phyloP scores from a whole-genome alignment of 2,329 filamentous ascomycete species.

The Trichoderma oligosporum region DNA sequence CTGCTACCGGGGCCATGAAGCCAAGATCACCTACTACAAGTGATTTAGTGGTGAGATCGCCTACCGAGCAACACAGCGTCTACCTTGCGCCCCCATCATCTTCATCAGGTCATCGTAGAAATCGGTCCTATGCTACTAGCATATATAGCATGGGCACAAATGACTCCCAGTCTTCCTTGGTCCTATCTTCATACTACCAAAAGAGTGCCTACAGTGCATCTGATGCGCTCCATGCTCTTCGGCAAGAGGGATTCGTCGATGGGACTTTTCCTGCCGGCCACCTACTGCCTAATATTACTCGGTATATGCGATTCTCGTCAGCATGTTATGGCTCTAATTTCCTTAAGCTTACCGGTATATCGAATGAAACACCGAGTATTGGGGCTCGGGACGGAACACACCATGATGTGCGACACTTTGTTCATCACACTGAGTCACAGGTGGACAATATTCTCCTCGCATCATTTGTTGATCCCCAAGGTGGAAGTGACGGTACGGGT shows the following conservation, averaged over 20 bases:
- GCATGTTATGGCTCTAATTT: conserved; percentile 64
- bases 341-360: conserved; percentile 59
- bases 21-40: conserved; percentile 38
- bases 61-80: conserved; percentile 29
- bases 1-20: conserved; percentile 49
- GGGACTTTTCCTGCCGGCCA: conserved; percentile 59
- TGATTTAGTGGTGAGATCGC: conserved; percentile 42
- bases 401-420: conserved; percentile 60
- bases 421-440: conserved; percentile 57
- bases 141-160: conserved; percentile 59
- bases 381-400: conserved; percentile 48
- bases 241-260: conserved; percentile 51
- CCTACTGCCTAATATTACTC: conserved; percentile 57
- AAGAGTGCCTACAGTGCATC: conserved; percentile 47
- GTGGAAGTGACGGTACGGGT: conserved; percentile 62
- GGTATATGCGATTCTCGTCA: conserved; percentile 64
- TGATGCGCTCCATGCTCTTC: conserved; percentile 47
- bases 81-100: conserved; percentile 25
- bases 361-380: conserved; percentile 45
- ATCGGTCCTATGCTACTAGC: conserved; percentile 44
- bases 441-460: conserved; percentile 60
- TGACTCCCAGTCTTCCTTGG: conserved; percentile 52
- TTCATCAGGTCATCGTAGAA: conserved; percentile 26
- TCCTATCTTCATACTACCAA: conserved; percentile 47
- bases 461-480: conserved; percentile 66